Evolutionary conservation across 2,329 filamentous ascomycete species (phyloP), one percentile per base, ranked within the genome.

Genomic region (Ceratocystis destructans): DNA sequence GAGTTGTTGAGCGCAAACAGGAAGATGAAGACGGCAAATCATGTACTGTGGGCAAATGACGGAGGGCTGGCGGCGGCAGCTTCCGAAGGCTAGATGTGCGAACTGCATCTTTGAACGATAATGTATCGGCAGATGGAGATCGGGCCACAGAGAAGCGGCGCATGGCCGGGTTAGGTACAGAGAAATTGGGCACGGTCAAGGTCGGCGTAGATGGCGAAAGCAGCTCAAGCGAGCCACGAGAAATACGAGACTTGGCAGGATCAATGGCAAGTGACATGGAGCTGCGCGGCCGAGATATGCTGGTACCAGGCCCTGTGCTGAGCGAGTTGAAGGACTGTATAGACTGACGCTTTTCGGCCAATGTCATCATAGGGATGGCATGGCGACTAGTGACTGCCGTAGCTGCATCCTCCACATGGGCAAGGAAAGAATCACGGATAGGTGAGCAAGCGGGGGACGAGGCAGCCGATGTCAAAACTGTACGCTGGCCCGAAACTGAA

Each of bases 401-500:
- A 81, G 76, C 10, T 62, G 64, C 64, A 61, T 61, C 66, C 6
- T 71, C 71, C 7, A 67, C 57, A 45, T 75, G 71, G 66, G 74
- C 76, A 17, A 74, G 74, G 66, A 83, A 84, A 65, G 76, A 82
- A 45, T 82, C 80, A 12, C 78, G 76, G 0, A 78, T 78, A 0
- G 84, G 84, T 1, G 84, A 86, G 66, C 76, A 78, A 17, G 81
- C 77, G 1, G 82, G 81, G 0, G 84, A 86, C 0, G 83, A 85
- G 37, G 77, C 79, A 20, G 80, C 78, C 0, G 84, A 86, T 1
- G 83, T 86, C 6, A 85, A 71, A 31, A 83, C 75, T 2, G 84
- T 87, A 67, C 82, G 78, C 71, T 86, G 83, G 5, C 82, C 81
- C 1, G 66, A 67, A 12, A 61, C 64, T 0, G 66, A 84, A 1